Evolutionary conservation across 164 flowering plant species (phyloP).

Genomic region (Berberis vulgaris): DNA sequence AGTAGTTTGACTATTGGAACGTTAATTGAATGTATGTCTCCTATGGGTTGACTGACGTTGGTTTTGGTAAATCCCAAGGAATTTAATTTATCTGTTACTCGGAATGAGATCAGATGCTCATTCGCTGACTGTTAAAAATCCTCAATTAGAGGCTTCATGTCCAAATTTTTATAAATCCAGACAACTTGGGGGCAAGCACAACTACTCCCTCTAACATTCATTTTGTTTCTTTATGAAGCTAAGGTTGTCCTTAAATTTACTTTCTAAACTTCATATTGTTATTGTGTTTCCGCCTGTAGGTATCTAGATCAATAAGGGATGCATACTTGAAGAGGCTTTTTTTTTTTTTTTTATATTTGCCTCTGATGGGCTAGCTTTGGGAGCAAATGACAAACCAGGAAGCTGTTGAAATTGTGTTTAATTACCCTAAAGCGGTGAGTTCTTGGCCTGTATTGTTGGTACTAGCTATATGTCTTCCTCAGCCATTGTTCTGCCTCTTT

Average conservation of each 20-base stretch:
- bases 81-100: too few relatives aligned
- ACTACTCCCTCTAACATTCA: too few relatives aligned
- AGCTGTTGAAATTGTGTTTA: slow-evolving; percentile 62
- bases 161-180: too few relatives aligned
- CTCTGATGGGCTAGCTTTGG: slow-evolving; percentile 81
- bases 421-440: slow-evolving; percentile 49
- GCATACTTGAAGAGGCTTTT: slow-evolving; percentile 75
- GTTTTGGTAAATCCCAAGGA: too few relatives aligned
- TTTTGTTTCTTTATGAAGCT: neutral
- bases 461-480: neutral
- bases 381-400: slow-evolving; percentile 62
- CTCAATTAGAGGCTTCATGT: too few relatives aligned
- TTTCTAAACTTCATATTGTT: neutral
- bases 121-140: too few relatives aligned
- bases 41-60: too few relatives aligned
- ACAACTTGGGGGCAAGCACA: too few relatives aligned
- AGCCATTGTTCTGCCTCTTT: neutral
- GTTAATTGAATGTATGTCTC: too few relatives aligned
- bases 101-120: too few relatives aligned
- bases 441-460: neutral
- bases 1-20: too few relatives aligned
- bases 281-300: slow-evolving; percentile 27
- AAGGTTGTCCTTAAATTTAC: neutral
- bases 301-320: slow-evolving; percentile 83
- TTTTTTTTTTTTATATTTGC: slow-evolving; percentile 63